Evolutionary conservation across 108 stramenopile genomes (phyloP).

Genomic region (Mediolabrus comicus): DNA sequence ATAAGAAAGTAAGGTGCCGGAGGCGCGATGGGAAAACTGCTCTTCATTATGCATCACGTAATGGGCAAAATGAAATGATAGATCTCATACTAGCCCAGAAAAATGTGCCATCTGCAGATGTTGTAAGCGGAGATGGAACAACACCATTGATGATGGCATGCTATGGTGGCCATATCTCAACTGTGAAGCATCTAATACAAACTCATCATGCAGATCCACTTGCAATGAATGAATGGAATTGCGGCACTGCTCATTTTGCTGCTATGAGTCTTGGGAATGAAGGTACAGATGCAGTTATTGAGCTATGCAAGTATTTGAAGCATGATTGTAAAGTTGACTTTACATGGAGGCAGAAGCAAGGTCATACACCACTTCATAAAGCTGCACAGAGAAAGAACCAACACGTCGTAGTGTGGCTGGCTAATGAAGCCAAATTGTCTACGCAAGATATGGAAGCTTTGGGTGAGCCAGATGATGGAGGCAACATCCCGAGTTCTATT

Average conservation of each 20-base stretch:
- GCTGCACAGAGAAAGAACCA: conserved; percentile 69
- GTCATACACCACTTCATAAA: conserved; percentile 81
- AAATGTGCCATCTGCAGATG: conserved; percentile 29
- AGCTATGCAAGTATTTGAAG: conserved; percentile 56
- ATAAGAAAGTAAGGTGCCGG: conserved; percentile 39
- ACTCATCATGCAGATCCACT: conserved; percentile 27
- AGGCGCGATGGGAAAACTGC: conserved; percentile 88
- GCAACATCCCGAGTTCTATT: conserved; percentile 76
- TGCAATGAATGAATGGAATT: conserved; percentile 69
- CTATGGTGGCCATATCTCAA: conserved; percentile 68
- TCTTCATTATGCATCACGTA: conserved; percentile 84
- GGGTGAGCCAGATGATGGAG: conserved; percentile 59
- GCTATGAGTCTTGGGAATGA: conserved; percentile 64
- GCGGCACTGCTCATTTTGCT: conserved; percentile 68
- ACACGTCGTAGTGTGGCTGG: conserved; percentile 72
- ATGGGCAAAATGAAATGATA: conserved; percentile 65
- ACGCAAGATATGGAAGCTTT: conserved; percentile 28
- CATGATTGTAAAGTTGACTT: conserved; percentile 47
- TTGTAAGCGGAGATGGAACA: conserved; percentile 75
- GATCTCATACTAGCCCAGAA: conserved; percentile 39
- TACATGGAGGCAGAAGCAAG: conserved; percentile 59
- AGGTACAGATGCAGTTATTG: conserved; percentile 34
- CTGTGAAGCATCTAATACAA: conserved; percentile 57
- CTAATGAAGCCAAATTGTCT: conserved; percentile 23
- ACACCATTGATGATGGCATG: conserved; percentile 85